Conservation (phyloP, 163 green algal genomes). For the Prototheca wickerhamii region DNA sequence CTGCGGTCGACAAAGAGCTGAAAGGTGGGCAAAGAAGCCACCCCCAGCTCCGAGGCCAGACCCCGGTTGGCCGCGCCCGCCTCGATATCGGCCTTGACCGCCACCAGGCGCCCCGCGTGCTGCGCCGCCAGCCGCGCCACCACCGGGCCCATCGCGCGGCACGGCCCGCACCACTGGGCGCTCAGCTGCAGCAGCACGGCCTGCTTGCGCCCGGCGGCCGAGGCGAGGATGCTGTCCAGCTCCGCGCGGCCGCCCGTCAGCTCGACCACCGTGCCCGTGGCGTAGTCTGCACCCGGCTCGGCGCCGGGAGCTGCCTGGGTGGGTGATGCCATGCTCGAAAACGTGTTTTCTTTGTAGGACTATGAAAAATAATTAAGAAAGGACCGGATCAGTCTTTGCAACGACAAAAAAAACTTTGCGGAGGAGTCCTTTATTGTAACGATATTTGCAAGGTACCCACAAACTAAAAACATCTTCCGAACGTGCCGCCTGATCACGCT, state of each 20-base stretch:
- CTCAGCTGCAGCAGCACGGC: constrained; percentile 63
- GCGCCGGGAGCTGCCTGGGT: too few species aligned
- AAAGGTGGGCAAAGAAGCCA: constrained; percentile 34
- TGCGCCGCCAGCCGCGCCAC: constrained; percentile 53
- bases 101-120: constrained; percentile 17
- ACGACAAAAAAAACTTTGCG: neutral
- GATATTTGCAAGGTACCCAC: too few species aligned
- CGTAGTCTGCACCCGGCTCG: neutral
- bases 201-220: neutral
- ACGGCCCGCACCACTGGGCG: constrained; percentile 77
- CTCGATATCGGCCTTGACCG: constrained; percentile 43
- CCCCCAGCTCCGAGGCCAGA: constrained; percentile 8
- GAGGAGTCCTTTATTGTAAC: too few species aligned
- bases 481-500: too few species aligned
- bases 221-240: constrained; percentile 1
- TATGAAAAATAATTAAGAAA: too few species aligned
- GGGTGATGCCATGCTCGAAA: too few species aligned
- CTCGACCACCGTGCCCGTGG: neutral
- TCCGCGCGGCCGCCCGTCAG: neutral
- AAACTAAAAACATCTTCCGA: too few species aligned
- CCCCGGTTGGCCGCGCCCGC: constrained; percentile 19
- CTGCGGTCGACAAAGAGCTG: constrained; percentile 17
- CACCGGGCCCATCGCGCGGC: constrained; percentile 67
- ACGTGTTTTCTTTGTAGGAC: too few species aligned
- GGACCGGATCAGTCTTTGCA: neutral